Conservation (phyloP, 1,139 yeast genomes). For the Blastobotrys malaysiensis region DNA sequence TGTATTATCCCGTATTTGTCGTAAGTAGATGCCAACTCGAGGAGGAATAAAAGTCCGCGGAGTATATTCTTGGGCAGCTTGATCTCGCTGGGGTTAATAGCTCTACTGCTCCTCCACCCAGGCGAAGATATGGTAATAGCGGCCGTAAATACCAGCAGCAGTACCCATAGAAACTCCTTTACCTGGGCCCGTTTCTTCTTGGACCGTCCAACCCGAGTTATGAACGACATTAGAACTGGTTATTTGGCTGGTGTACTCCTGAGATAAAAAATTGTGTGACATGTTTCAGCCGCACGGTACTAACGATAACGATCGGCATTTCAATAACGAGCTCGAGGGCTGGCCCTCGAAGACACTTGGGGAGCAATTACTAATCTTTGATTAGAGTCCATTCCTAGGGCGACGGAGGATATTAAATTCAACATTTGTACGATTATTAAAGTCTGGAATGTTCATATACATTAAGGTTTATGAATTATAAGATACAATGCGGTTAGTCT, state of each 20-base stretch:
- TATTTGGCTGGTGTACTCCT: not conserved
- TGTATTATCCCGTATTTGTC: not conserved
- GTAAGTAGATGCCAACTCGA: not conserved
- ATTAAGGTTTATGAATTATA: too few species aligned
- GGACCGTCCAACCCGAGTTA: not conserved
- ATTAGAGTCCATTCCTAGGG: too few species aligned
- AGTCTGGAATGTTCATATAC: too few species aligned
- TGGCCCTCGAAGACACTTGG: too few species aligned
- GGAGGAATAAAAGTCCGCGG: not conserved
- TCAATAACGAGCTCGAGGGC: too few species aligned
- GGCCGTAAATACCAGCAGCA: not conserved
- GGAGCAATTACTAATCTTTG: too few species aligned
- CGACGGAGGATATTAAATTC: not conserved
- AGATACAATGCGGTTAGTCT: not conserved
- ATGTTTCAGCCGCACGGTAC: not conserved
- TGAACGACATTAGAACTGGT: not conserved
- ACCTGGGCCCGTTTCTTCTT: not conserved
- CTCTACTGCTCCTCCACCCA: not conserved
- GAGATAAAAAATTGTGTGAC: not conserved
- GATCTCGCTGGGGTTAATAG: not conserved
- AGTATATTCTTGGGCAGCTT: not conserved
- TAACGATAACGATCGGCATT: too few species aligned
- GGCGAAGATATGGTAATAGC: not conserved
- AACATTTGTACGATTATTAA: too few species aligned
- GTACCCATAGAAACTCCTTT: not conserved